Evolutionary conservation across 2,329 filamentous ascomycete species (phyloP).

Genomic region (Fusarium domesticum): DNA sequence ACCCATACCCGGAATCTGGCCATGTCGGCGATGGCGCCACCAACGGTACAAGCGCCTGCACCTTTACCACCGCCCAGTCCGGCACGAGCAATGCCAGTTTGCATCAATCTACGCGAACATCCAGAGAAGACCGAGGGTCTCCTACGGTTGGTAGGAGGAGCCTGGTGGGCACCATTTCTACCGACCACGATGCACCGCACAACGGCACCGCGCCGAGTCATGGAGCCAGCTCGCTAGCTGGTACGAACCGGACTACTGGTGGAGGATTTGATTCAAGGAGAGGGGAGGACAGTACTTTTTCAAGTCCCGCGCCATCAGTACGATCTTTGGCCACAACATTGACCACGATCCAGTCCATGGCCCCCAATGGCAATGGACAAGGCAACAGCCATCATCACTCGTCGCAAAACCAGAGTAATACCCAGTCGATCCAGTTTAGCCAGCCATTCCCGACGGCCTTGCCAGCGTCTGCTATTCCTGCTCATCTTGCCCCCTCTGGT

Average conservation of each 20-base stretch:
- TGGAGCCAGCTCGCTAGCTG: constrained; percentile 61
- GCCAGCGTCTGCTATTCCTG: constrained; percentile 69
- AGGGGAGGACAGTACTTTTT: constrained; percentile 75
- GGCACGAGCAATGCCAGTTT: constrained; percentile 51
- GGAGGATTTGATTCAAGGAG: constrained; percentile 65
- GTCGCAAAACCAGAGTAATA: constrained; percentile 37
- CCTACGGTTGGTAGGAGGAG: constrained; percentile 67
- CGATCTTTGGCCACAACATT: constrained; percentile 79
- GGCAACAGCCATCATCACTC: constrained; percentile 35
- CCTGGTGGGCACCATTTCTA: constrained; percentile 76
- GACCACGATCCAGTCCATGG: constrained; percentile 78
- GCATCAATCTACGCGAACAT: constrained; percentile 58
- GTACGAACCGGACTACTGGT: constrained; percentile 68
- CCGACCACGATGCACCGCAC: constrained; percentile 70
- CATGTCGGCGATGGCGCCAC: constrained; percentile 40
- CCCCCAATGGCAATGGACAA: constrained; percentile 48
- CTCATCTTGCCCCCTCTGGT: constrained; percentile 58
- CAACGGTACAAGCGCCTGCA: constrained; percentile 48
- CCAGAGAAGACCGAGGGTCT: constrained; percentile 55
- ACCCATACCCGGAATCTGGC: constrained; percentile 86
- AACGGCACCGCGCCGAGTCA: constrained; percentile 78
- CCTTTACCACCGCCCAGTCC: constrained; percentile 55
- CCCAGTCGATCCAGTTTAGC: constrained; percentile 58
- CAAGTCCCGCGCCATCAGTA: constrained; percentile 76
- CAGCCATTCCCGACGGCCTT: constrained; percentile 63